Base-by-base conservation (phyloP, 164 flowering plant genomes). In the Aristolochia californica region DNA sequence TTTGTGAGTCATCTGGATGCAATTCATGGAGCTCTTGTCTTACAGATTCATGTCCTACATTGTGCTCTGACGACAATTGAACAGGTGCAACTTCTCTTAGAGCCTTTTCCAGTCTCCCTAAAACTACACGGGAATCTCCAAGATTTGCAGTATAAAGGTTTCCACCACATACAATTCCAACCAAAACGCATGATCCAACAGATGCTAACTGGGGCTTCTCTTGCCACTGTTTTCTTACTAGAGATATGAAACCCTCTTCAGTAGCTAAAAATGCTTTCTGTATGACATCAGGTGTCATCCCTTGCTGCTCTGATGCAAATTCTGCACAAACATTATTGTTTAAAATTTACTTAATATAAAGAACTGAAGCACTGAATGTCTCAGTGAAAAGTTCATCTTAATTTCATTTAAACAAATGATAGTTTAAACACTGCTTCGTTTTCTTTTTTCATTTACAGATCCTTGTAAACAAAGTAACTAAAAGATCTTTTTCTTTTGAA, bases 1-100 rank as follows among this genome's bases (percentile, higher is more conserved):
- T 91, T 58, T 84, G 84, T 28, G 95, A 75, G 74, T 91, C 98
- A 78, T 88, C 70, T n/a, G 98, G 96, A 70, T 91, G 98, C 83
- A 76, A 59, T 5, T 66, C 60, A 5, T 47, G 82, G 72, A 91
- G 56, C 62, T 88, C 95, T 60, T 88, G 80, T 69, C 98, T 80
- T 59, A 86, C 95, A 76, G 87, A 82, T 68, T 78, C 88, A 5
- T 69, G 25, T 58, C 82, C 78, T 45, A 91, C 98, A 80, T 91
- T 91, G 65, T 91, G 96, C 72, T 91, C 98, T 25, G 73, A 28
- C 15, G 98, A 91, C 59, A 91, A 63, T 66, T 88, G 98, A 62
- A 88, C 53, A 24, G 95, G 93, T 60, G 67, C 68, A n/a, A 80
- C 72, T 54, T 72, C 81, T 63, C 69, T 75, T n/a, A 45, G 17